Percentiles rank a stretch among this genome's conserved stretches.
Conservation (phyloP, 108 stramenopile species). For the Cyclotella baltica region DNA sequence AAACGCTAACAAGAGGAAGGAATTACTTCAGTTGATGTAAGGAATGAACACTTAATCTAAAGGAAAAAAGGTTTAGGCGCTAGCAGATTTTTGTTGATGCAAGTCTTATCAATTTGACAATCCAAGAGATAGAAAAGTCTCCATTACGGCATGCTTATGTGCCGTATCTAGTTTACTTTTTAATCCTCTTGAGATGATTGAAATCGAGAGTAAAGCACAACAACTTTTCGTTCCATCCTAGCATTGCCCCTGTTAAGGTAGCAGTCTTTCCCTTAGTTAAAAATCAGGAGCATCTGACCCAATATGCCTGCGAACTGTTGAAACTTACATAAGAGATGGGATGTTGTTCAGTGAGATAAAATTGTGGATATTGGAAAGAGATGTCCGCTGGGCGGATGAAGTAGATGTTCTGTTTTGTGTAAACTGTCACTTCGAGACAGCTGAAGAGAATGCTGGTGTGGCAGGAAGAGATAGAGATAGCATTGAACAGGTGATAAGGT, state of each 20-base stretch:
- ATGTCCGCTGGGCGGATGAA: constrained; percentile 93
- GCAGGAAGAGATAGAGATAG: constrained; percentile 96
- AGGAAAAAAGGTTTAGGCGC: too few relatives aligned
- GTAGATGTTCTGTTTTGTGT: constrained; percentile 96
- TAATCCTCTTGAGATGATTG: too few relatives aligned
- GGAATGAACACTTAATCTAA: too few relatives aligned
- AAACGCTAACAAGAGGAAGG: neutral
- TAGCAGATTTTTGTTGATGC: too few relatives aligned
- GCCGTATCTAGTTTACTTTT: too few relatives aligned
- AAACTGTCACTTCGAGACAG: constrained; percentile 96
- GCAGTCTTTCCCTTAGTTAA: constrained; percentile 94
- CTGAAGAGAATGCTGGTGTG: constrained; percentile 91
- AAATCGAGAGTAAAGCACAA: constrained; percentile 90
- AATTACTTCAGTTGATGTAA: neutral
- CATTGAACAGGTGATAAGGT: constrained; percentile 96
- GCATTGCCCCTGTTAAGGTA: constrained; percentile 95
- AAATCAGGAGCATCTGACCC: constrained; percentile 90
- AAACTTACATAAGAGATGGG: constrained; percentile 78
- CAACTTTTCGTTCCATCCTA: constrained; percentile 89
- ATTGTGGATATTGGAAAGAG: constrained; percentile 93
- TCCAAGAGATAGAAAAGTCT: too few relatives aligned
- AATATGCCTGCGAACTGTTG: constrained; percentile 80
- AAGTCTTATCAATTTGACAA: too few relatives aligned
- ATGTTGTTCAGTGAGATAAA: constrained; percentile 87
- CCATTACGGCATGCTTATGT: too few relatives aligned